Base-by-base conservation (phyloP, 1,284 basidiomycete genomes). In the Boletus semigastroideus region DNA sequence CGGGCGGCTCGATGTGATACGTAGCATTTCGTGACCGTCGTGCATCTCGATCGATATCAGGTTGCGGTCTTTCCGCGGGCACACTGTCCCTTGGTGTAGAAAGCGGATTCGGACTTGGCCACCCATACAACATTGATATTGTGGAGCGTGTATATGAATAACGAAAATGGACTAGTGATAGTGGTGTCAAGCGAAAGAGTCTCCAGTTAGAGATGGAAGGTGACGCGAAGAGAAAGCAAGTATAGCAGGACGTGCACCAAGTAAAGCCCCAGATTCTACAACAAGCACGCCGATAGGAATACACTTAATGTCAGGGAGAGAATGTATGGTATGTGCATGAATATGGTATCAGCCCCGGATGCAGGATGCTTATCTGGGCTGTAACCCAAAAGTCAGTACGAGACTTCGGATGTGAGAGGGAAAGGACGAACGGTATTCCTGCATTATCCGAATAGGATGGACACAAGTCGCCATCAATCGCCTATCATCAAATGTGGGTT, bases 381-480 rank as follows among this genome's bases (percentile, higher is more conserved):
- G 34, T 27, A 47, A 39, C 20, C 7, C 22, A n/a, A n/a, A 1
- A 40, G 20, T 70, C 47, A 68, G 54, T 14, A 49, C 9, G 27
- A 36, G 22, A 27, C 16, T 16, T 16, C 34, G 1, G 25, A 25
- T 25, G 16, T 6, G 5, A 3, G 13, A 25, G 42, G 10, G 11
- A 37, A 49, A 37, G 1, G 20, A 81, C 84, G 54, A 62, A 88
- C 87, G 86, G 77, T 58, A 86, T 70, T 31, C 82, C 82, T 61
- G 83, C 80, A 43, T 75, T 66, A 58, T 87, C 86, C 39, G 87
- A 90, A 64, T 78, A 90, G 0, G 87, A 90, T 16, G 84, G 78
- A 60, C 87, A 90, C 42, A 80, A 80, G 49, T 79, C 71, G 54
- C 79, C 80, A 22, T 68, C 49, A 58, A 69, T 77, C 43, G 72